These are phyloP conservation scores for Arctium minus DNA, from an alignment of 129 eudicot genomes.

Conservation along the genomic window DNA sequence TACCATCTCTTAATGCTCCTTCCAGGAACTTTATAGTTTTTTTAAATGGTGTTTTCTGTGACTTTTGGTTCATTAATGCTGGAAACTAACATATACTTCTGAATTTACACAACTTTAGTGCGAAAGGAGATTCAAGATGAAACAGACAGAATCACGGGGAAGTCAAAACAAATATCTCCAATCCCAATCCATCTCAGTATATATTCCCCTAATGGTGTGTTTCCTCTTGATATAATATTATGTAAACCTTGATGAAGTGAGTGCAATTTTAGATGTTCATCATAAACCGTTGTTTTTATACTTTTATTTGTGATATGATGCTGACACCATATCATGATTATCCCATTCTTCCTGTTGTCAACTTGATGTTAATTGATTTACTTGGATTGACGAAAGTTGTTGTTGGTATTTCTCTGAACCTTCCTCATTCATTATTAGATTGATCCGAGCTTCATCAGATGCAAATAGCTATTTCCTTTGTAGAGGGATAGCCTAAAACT, in stretches of 20 bases:
- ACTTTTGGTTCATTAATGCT: neutral
- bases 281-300: neutral
- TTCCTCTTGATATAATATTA: neutral
- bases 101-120: constrained; percentile 41
- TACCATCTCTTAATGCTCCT: neutral
- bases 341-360: constrained; percentile 52
- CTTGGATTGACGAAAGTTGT: constrained; percentile 84
- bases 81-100: neutral
- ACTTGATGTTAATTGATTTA: constrained; percentile 67
- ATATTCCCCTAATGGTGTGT: constrained; percentile 72
- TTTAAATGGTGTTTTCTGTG: neutral
- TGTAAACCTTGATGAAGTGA: neutral
- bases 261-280: neutral
- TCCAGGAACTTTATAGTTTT: neutral
- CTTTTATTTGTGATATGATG: neutral
- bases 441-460: constrained; percentile 2
- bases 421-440: neutral
- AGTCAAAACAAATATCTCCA: constrained; percentile 70
- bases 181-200: constrained; percentile 86
- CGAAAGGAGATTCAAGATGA: constrained; percentile 78
- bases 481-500: constrained; percentile 84
- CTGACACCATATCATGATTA: constrained; percentile 11
- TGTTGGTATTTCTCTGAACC: constrained; percentile 41
- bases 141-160: constrained; percentile 77
- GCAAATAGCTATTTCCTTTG: constrained; percentile 13